Conservation (phyloP, 495 filamentous ascomycete species). For the Parathielavia appendiculata region DNA sequence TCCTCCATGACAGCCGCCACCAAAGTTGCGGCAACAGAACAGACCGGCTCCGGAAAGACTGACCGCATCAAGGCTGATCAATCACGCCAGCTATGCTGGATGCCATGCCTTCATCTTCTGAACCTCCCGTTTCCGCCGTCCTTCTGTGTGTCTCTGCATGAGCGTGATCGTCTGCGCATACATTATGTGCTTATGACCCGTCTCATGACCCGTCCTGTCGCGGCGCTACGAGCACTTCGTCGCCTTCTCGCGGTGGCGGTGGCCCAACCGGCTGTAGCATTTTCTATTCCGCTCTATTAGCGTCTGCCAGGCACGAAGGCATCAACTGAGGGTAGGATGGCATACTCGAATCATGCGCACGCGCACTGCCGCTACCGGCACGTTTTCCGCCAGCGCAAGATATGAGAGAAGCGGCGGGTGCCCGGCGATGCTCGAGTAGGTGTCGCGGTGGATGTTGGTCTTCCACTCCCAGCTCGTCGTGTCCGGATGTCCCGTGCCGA, state of each 20-base stretch:
- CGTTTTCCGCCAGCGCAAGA: constrained; percentile 82
- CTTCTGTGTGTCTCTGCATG: background rate
- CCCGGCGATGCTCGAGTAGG: constrained; percentile 76
- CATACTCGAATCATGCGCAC: constrained; percentile 67
- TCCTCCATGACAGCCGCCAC: background rate
- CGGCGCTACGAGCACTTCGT: constrained; percentile 25
- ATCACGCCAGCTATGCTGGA: background rate
- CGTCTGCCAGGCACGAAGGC: background rate
- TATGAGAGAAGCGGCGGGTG: constrained; percentile 87
- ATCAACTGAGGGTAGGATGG: background rate
- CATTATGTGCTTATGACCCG: background rate
- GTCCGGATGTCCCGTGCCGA: constrained; percentile 97
- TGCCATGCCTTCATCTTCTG: background rate
- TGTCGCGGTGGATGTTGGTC: constrained; percentile 84
- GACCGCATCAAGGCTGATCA: background rate
- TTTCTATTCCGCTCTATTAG: constrained; percentile 43
- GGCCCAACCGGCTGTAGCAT: constrained; percentile 90
- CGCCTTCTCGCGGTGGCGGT: constrained; percentile 62
- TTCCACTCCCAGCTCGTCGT: constrained; percentile 96
- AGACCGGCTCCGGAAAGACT: background rate
- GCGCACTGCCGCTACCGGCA: constrained; percentile 69
- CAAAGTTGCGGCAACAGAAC: background rate
- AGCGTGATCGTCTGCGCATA: background rate
- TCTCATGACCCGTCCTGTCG: constrained; percentile 14
- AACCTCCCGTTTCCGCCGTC: background rate